These are phyloP conservation scores for Cladochytrium replicatum DNA, from an alignment of 192 early-diverging fungal species.

Conservation along the genomic window DNA sequence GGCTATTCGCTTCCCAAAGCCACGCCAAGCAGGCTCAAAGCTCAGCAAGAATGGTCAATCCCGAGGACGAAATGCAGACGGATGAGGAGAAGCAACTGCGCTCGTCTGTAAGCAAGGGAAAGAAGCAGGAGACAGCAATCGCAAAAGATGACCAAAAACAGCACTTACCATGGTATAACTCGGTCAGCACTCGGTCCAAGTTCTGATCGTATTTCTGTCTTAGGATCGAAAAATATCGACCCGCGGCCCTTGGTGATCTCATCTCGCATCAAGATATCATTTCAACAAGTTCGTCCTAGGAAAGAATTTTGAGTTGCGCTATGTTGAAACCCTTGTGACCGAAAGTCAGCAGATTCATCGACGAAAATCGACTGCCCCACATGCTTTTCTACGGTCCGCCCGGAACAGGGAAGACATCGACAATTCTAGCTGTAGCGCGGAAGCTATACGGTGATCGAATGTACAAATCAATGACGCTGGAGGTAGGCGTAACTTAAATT, in stretches of 20 bases:
- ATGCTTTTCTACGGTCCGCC: conserved; percentile 97
- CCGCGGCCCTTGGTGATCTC: conserved; percentile 74
- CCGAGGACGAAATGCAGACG: too few relatives aligned
- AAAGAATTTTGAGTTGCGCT: conserved; percentile 11
- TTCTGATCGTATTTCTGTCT: too few relatives aligned
- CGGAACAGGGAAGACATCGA: conserved; percentile 94
- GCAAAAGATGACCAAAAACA: too few relatives aligned
- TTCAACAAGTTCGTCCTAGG: conserved; percentile 54
- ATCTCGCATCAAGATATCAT: conserved; percentile 92
- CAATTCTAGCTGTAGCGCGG: conserved; percentile 87
- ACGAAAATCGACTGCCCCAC: conserved; percentile 85
- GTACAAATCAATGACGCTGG: conserved; percentile 86
- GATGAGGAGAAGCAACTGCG: too few relatives aligned
- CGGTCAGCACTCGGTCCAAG: too few relatives aligned
- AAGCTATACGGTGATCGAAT: conserved; percentile 74
- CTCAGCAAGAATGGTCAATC: too few relatives aligned
- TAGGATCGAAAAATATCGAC: conserved; percentile 98
- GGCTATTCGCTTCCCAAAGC: too few relatives aligned
- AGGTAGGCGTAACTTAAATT: conserved; percentile 41
- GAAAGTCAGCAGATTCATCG: conserved; percentile 77
- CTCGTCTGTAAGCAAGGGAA: too few relatives aligned
- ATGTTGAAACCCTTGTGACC: conserved; percentile 13
- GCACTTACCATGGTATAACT: too few relatives aligned
- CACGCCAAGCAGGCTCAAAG: too few relatives aligned
- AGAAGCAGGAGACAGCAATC: too few relatives aligned